Evolutionary conservation across 352 stramenopile genomes (phyloP).

Genomic region (Globisporangium sylvaticum): DNA sequence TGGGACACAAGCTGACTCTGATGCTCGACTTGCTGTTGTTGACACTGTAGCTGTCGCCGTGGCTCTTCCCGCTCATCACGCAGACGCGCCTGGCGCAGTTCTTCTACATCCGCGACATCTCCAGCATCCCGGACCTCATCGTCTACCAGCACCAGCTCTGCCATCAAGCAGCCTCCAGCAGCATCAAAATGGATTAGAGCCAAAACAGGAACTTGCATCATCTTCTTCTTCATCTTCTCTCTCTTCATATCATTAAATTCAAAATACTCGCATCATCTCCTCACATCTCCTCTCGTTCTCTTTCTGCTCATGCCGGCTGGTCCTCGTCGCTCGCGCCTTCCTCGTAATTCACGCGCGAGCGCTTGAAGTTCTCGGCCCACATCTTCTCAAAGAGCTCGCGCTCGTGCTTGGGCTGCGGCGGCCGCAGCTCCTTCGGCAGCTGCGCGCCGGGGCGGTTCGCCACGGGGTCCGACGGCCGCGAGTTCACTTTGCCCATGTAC

Average conservation of each 20-base stretch:
- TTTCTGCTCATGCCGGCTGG: background rate
- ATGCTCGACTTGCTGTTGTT: background rate
- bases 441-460: slow-evolving; percentile 67
- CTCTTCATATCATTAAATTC: slow-evolving; percentile 14
- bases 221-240: slow-evolving; percentile 2
- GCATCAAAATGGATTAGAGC: slow-evolving; percentile 11
- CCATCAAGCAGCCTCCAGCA: background rate
- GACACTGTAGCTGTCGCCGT: slow-evolving; percentile 32
- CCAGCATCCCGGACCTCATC: slow-evolving; percentile 73
- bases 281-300: background rate
- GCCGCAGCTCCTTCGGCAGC: slow-evolving; percentile 84
- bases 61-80: slow-evolving; percentile 57
- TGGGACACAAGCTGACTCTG: background rate
- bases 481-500: slow-evolving; percentile 76
- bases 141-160: slow-evolving; percentile 71
- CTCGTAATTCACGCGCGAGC: slow-evolving; percentile 79
- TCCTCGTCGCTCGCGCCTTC: background rate
- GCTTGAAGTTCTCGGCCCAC: slow-evolving; percentile 96
- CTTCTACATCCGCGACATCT: slow-evolving; percentile 72
- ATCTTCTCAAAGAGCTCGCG: slow-evolving; percentile 95
- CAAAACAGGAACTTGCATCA: background rate
- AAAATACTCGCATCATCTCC: slow-evolving; percentile 9
- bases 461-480: slow-evolving; percentile 56
- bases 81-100: slow-evolving; percentile 43
- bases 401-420: slow-evolving; percentile 92